A percentile compares a stretch with the other conserved stretches of the same genome.
These are phyloP conservation scores for Epichloe baconii DNA, from an alignment of 2,329 filamentous ascomycete species.

Conservation along the genomic window DNA sequence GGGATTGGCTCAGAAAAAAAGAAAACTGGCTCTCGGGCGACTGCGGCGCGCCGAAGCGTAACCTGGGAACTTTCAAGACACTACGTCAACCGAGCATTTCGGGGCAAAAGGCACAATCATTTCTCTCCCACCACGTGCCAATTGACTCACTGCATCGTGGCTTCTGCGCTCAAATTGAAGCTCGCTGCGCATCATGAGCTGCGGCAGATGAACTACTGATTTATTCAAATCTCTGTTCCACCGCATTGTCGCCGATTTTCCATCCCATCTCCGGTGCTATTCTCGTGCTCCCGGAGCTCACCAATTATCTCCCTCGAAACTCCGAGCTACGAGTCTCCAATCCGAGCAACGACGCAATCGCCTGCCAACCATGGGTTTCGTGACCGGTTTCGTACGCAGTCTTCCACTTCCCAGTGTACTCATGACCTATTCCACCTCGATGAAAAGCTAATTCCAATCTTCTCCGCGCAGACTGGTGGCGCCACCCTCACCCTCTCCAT, in stretches of 20 bases:
- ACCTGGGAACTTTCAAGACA: not conserved
- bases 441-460: not conserved
- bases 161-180: conserved; percentile 7
- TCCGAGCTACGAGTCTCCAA: not conserved
- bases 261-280: not conserved
- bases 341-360: not conserved
- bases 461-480: conserved; percentile 48
- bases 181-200: conserved; percentile 21
- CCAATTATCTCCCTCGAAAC: conserved; percentile 18
- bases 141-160: conserved; percentile 7
- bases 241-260: not conserved
- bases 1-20: not conserved
- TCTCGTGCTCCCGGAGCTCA: not conserved
- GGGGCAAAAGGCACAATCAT: not conserved
- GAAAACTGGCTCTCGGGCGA: conserved; percentile 5
- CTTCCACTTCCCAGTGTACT: not conserved
- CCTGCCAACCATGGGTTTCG: conserved; percentile 50
- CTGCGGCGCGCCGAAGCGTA: not conserved
- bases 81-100: conserved; percentile 8
- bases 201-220: conserved; percentile 10
- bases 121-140: not conserved
- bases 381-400: conserved; percentile 52
- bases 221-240: not conserved
- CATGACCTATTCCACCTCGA: not conserved
- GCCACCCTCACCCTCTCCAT: conserved; percentile 62